These are phyloP conservation scores for Pseudotulostoma volvatum DNA, from an alignment of 495 filamentous ascomycete species.

Conservation along the genomic window DNA sequence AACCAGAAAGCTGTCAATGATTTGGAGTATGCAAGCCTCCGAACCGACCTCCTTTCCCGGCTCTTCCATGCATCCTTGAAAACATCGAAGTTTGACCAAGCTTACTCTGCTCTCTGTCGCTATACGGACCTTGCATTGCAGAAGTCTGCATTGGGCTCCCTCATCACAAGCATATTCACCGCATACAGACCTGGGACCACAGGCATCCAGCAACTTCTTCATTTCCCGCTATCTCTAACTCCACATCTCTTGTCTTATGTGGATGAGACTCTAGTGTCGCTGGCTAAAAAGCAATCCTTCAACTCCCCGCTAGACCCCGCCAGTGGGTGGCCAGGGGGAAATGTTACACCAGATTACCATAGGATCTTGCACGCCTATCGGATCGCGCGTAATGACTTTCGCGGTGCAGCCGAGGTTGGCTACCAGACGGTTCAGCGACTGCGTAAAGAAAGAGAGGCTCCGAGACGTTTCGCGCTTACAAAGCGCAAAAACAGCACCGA, in stretches of 20 bases:
- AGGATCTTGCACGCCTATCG: conserved; percentile 83
- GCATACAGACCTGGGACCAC: conserved; percentile 38
- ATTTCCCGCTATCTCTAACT: conserved; percentile 46
- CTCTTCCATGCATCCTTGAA: conserved; percentile 68
- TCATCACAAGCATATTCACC: conserved; percentile 56
- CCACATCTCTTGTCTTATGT: conserved; percentile 57
- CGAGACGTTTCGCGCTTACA: conserved; percentile 24
- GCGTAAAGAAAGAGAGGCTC: conserved; percentile 31
- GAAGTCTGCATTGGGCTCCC: conserved; percentile 41
- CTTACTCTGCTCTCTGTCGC: conserved; percentile 59
- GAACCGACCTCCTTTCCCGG: conserved; percentile 58
- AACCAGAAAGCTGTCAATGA: conserved; percentile 20
- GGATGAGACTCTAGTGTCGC: conserved; percentile 54
- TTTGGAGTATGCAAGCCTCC: conserved; percentile 17
- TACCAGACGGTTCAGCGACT: conserved; percentile 45
- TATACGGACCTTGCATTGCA: conserved; percentile 55
- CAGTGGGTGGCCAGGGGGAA: conserved; percentile 8
- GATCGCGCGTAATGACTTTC: conserved; percentile 66
- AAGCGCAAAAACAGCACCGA: conserved; percentile 32
- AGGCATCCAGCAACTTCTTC: conserved; percentile 44
- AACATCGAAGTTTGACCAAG: conserved; percentile 62
- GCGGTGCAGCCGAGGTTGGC: conserved; percentile 69
- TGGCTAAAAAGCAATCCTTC: conserved; percentile 25
- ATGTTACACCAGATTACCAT: conserved; percentile 39
- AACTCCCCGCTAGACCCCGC: conserved; percentile 20